Evolutionary conservation across 768 basidiomycete genomes (phyloP), one percentile per base, ranked within the genome.

Genomic region (Phylloporus arenicola): DNA sequence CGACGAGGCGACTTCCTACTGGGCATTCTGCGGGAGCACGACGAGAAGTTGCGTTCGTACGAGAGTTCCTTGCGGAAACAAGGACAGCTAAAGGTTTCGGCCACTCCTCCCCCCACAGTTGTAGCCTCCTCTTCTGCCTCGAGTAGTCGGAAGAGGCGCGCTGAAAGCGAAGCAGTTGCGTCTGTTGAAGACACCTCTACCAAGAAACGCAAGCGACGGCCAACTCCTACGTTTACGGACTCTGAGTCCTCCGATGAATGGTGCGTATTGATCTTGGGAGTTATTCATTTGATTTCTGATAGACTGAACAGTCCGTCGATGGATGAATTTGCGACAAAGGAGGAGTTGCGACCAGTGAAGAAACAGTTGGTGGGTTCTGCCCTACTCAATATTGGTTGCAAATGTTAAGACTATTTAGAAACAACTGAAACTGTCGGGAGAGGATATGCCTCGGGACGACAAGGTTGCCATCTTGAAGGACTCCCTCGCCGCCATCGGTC

Each of bases 391-490:
- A 16, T 40, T 7, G 33, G 19, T 34, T 16, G 20, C 17, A 3
- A 42, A 47, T 54, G 22, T 54, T 43, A 53, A 54, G 47, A n/a
- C 40, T 29, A 4, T 27, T 41, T 62, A 93, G 89, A 98, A 97
- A 85, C 87, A 92, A 73, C 78, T 99, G 35, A 98, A 97, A 69
- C 70, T 90, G 41, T 91, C 90, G 12, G 94, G 92, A 22, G 93
- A 92, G 55, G 85, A 92, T 56, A 87, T 97, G 78, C 86, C 86
- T 50, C 79, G 94, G 59, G 94, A 97, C 59, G 91, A 97, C 67
- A 99, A 99, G 70, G 90, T 99, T 58, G 84, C 86, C 0, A 91
- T 95, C 40, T 74, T 98, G 58, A 99, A 98, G 66, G 92, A 97
- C 59, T 96, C 94, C 33, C 78, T 99, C 25, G 84, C 91, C 50